Evolutionary conservation across 495 filamentous ascomycete species (phyloP).

Genomic region (Pseudotulostoma volvatum): DNA sequence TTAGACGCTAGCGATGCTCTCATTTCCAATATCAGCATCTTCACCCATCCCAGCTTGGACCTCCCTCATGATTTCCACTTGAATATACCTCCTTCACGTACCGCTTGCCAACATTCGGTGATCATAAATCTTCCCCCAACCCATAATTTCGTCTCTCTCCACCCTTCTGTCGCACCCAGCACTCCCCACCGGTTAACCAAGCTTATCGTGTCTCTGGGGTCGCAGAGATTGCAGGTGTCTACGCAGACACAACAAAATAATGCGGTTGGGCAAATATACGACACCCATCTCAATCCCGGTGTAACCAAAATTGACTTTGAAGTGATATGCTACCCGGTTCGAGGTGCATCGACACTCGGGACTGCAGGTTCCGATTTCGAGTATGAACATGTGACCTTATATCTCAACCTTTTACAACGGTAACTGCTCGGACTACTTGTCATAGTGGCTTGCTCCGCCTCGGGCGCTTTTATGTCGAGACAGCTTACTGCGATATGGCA

Average conservation of each 20-base stretch:
- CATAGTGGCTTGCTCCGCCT: too few species aligned
- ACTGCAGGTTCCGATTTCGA: constrained; percentile 41
- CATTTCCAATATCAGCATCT: constrained; percentile 47
- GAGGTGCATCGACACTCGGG: constrained; percentile 33
- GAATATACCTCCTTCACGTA: constrained; percentile 43
- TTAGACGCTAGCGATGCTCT: constrained; percentile 39
- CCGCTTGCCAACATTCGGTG: constrained; percentile 47
- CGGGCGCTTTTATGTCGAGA: too few species aligned
- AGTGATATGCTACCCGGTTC: constrained; percentile 44
- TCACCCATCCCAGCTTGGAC: constrained; percentile 46
- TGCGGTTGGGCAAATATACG: constrained; percentile 37
- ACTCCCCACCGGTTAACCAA: constrained; percentile 44
- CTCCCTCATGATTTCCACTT: constrained; percentile 35
- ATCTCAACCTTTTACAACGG: constrained; percentile 37
- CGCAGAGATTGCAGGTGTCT: constrained; percentile 12
- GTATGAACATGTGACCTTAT: constrained; percentile 49
- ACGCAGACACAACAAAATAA: constrained; percentile 28
- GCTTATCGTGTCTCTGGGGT: constrained; percentile 42
- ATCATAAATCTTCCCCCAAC: constrained; percentile 45
- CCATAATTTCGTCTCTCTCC: constrained; percentile 49
- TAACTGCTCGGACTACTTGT: too few species aligned
- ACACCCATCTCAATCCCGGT: constrained; percentile 41
- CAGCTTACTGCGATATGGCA: too few species aligned
- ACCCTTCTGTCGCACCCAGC: constrained; percentile 38
- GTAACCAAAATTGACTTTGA: constrained; percentile 51